Percentiles rank a stretch among this genome's conserved stretches.
These are phyloP conservation scores for Fusarium sp. DNA, from an alignment of 2,329 filamentous ascomycete genomes.

Conservation along the genomic window DNA sequence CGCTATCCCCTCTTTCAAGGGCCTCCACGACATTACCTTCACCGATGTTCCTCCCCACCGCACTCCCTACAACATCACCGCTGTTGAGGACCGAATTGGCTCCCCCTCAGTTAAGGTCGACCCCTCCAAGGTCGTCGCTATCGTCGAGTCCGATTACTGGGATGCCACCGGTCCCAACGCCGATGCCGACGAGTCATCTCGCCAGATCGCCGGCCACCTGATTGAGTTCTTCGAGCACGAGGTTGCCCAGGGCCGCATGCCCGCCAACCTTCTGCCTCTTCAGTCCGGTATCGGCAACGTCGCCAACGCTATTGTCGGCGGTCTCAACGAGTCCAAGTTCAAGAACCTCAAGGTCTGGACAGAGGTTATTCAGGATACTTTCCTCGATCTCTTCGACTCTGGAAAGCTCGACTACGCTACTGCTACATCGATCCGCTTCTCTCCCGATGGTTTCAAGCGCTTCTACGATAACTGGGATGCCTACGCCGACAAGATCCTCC, in stretches of 20 bases:
- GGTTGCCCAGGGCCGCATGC: constrained; percentile 80
- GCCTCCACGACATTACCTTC: constrained; percentile 90
- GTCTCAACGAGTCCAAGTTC: constrained; percentile 84
- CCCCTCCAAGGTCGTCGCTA: constrained; percentile 83
- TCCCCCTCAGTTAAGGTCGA: constrained; percentile 85
- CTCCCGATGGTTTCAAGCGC: constrained; percentile 88
- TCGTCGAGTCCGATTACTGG: constrained; percentile 86
- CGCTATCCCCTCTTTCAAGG: constrained; percentile 83
- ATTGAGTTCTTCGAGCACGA: constrained; percentile 90
- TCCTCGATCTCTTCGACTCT: constrained; percentile 91
- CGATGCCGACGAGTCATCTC: constrained; percentile 78
- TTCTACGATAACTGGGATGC: constrained; percentile 89
- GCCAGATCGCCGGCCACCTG: constrained; percentile 79
- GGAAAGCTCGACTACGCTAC: constrained; percentile 91
- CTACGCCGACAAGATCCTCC: constrained; percentile 84
- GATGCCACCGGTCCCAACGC: constrained; percentile 80
- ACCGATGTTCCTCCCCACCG: constrained; percentile 83
- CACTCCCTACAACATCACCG: constrained; percentile 88
- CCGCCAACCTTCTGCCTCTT: constrained; percentile 79
- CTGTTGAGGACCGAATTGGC: constrained; percentile 87
- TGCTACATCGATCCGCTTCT: constrained; percentile 90
- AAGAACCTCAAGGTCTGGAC: constrained; percentile 92
- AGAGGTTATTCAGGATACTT: constrained; percentile 91
- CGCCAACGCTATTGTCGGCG: constrained; percentile 90
- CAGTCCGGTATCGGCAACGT: constrained; percentile 95